These are phyloP conservation scores for Aspergillus fijiensis DNA, from an alignment of 2,329 filamentous ascomycete genomes.

Conservation along the genomic window DNA sequence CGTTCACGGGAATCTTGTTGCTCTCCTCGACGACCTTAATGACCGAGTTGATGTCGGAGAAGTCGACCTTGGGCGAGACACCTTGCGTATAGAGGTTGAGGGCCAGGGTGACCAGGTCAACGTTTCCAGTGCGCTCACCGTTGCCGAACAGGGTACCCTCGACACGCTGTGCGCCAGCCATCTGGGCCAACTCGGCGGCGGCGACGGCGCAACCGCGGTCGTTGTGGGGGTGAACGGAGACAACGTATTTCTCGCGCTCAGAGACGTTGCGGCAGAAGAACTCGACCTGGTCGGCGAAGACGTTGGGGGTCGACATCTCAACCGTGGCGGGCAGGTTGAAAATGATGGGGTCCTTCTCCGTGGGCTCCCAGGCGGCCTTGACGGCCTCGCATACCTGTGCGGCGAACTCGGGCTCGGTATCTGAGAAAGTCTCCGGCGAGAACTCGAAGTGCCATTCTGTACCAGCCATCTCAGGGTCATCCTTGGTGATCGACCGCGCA, in stretches of 20 bases:
- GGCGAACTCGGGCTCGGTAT: constrained; percentile 80
- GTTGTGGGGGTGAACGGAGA: constrained; percentile 92
- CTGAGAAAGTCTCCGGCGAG: constrained; percentile 70
- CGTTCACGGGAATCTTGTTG: constrained; percentile 93
- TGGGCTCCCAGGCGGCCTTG: constrained; percentile 88
- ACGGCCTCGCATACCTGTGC: constrained; percentile 86
- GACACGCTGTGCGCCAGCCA: constrained; percentile 92
- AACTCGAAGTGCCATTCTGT: constrained; percentile 57
- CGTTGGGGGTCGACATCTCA: constrained; percentile 90
- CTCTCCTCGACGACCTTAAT: constrained; percentile 88
- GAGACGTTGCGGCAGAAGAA: constrained; percentile 86
- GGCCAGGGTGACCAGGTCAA: constrained; percentile 87
- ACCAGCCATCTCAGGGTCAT: constrained; percentile 56
- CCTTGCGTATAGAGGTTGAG: constrained; percentile 96
- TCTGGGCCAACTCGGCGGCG: constrained; percentile 87
- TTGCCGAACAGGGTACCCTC: constrained; percentile 95
- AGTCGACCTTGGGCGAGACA: constrained; percentile 79
- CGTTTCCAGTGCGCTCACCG: constrained; percentile 92
- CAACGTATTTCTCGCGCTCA: constrained; percentile 81
- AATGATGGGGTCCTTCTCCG: constrained; percentile 77
- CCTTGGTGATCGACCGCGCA: constrained; percentile 86
- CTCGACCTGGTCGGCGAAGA: constrained; percentile 95
- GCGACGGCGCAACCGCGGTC: constrained; percentile 88
- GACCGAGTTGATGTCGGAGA: constrained; percentile 80
- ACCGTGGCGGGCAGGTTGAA: constrained; percentile 97